Evolutionary conservation across 1,139 yeast genomes (phyloP), one percentile per base, ranked within the genome.

Genomic region (Candida buenavistaensis): DNA sequence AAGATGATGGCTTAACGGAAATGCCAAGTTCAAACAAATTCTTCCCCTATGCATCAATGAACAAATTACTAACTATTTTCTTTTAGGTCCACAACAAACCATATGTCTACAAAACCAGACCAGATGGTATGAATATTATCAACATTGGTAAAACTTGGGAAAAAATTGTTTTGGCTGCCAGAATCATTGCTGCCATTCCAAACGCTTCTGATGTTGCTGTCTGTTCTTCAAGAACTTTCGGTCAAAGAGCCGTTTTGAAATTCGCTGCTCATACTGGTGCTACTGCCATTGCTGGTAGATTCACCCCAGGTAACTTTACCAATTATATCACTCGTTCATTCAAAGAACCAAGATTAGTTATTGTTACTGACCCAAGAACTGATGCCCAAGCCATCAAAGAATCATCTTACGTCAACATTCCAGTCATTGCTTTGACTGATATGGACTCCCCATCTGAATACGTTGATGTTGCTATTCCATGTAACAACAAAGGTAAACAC

Each of bases 281-380:
- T 57, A 90, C 97, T 60, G 94, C 98, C 72, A 90, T 94, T 77
- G 98, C 98, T 61, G 98, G 98, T 76, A 90, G 99, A 80, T 94
- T 94, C 89, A 94, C 98, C 62, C 99, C 99, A 76, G 99, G 99
- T 86, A 84, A 87, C 82, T 94, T 94, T 90, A 94, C 99, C 72
- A 94, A 94, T 82, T 94, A 94, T 82, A 92, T 90, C 82, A 94
- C 98, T 76, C 94, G 97, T 78, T 88, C 97, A 60, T 94, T 92
- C 96, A 92, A 90, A 81, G 99, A 94, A 80, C 99, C 99, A 82
- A 88, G 98, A 81, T 83, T 94, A 72, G 89, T 92, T 72, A 79
- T 92, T 64, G 98, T 92, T 64, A 92, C 98, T 64, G 98, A 92
- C 80, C 98, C 99, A 80, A 92, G 98, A 82, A 90, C 97, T 59